Percentiles rank a stretch among this genome's conserved stretches.
Conservation (phyloP, 371 early-diverging fungal genomes). For the Mucor lusitanicus region DNA sequence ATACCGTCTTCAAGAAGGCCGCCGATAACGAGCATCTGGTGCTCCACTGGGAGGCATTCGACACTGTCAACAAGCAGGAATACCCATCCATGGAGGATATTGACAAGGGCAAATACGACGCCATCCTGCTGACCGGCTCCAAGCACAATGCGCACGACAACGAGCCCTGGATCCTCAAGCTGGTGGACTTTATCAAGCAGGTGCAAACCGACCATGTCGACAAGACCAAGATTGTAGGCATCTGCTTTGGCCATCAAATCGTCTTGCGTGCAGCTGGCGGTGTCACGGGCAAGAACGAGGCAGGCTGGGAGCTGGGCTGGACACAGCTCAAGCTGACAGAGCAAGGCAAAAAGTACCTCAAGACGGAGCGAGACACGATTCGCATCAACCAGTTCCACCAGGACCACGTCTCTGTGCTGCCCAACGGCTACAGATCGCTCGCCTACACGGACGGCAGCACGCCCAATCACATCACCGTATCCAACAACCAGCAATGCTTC, state of each 20-base stretch:
- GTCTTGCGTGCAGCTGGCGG: slow-evolving; percentile 69
- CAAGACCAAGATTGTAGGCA: slow-evolving; percentile 46
- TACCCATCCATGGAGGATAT: slow-evolving; percentile 41
- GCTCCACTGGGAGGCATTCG: slow-evolving; percentile 41
- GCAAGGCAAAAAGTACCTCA: slow-evolving; percentile 42
- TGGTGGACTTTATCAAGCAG: slow-evolving; percentile 46
- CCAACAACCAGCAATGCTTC: slow-evolving; percentile 58
- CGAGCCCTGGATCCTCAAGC: slow-evolving; percentile 60
- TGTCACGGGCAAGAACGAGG: slow-evolving; percentile 47
- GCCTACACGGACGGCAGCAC: slow-evolving; percentile 49
- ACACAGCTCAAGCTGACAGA: slow-evolving; percentile 35
- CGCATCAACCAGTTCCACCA: slow-evolving; percentile 69
- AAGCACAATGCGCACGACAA: slow-evolving; percentile 44
- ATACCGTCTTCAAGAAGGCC: slow-evolving; percentile 37
- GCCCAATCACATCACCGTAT: slow-evolving; percentile 49
- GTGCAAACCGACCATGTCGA: not conserved
- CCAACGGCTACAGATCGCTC: slow-evolving; percentile 51
- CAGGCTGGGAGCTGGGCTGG: slow-evolving; percentile 71
- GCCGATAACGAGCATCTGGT: slow-evolving; percentile 8
- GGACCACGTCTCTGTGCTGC: slow-evolving; percentile 63
- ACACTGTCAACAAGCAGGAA: slow-evolving; percentile 42
- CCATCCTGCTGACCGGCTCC: slow-evolving; percentile 31
- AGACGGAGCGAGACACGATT: slow-evolving; percentile 17
- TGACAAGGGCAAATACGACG: slow-evolving; percentile 27
- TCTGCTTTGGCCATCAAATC: slow-evolving; percentile 81